These are phyloP conservation scores for Carex littledalei DNA, from an alignment of 176 grass and related monocot genomes.

Conservation along the genomic window DNA sequence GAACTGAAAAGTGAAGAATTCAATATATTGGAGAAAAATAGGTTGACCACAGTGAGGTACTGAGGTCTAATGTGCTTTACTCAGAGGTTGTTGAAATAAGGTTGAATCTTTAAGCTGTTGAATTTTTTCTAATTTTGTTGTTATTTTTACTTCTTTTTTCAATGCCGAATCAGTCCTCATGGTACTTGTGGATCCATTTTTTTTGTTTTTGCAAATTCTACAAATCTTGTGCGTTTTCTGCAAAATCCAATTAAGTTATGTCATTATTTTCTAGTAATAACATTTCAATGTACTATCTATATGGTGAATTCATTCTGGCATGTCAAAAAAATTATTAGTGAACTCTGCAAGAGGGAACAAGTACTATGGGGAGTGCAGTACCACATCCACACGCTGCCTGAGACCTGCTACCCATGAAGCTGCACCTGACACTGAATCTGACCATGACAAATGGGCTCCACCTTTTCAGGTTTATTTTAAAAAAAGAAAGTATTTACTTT, in stretches of 20 bases:
- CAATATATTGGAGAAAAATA: neutral
- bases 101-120: neutral
- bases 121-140: neutral
- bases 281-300: neutral
- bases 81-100: neutral
- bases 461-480: slow-evolving; percentile 44
- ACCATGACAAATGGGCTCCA: slow-evolving; percentile 66
- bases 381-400: slow-evolving; percentile 30
- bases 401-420: slow-evolving; percentile 59
- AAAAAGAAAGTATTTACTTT: neutral
- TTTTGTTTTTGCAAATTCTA: neutral
- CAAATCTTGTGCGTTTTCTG: neutral
- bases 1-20: neutral
- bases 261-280: neutral
- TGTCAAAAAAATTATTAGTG: slow-evolving; percentile 35
- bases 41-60: neutral
- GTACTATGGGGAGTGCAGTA: slow-evolving; percentile 54
- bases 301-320: neutral
- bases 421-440: slow-evolving; percentile 65
- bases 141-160: neutral
- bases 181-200: neutral
- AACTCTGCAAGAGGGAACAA: slow-evolving; percentile 78
- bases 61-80: neutral
- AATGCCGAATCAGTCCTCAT: neutral
- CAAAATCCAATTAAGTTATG: neutral